Percentiles rank a stretch among this genome's conserved stretches.
Conservation (phyloP, 2,329 filamentous ascomycete genomes). For the Aspergillaceae sp. region DNA sequence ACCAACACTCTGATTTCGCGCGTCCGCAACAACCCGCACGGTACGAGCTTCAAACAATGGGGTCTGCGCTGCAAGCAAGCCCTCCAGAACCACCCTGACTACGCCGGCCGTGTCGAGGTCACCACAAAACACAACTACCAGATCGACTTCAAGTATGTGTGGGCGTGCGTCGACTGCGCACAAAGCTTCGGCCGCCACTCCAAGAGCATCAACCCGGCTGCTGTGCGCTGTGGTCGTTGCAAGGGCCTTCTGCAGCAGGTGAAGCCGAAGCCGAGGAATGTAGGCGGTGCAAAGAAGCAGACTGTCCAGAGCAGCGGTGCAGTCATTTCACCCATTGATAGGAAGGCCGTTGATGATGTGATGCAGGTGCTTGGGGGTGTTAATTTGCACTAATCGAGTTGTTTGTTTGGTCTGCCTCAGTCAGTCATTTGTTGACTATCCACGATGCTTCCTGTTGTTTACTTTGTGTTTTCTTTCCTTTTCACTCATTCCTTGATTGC, state of each 20-base stretch:
- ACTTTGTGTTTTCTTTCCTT: background rate
- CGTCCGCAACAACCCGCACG: slow-evolving; percentile 69
- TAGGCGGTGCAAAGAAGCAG: slow-evolving; percentile 20
- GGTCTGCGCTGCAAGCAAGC: slow-evolving; percentile 31
- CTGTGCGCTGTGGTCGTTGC: slow-evolving; percentile 71
- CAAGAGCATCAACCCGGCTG: slow-evolving; percentile 66
- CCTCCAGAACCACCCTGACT: slow-evolving; percentile 43
- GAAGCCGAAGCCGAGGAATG: slow-evolving; percentile 61
- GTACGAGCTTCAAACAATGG: slow-evolving; percentile 74
- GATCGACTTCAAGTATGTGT: slow-evolving; percentile 88
- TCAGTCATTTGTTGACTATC: background rate
- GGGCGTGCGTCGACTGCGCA: slow-evolving; percentile 64
- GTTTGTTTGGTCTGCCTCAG: background rate
- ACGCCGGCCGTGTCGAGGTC: slow-evolving; percentile 56
- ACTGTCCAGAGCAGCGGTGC: background rate
- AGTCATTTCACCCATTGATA: background rate
- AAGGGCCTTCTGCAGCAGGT: slow-evolving; percentile 63
- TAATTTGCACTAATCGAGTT: background rate
- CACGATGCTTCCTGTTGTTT: background rate
- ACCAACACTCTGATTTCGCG: slow-evolving; percentile 82
- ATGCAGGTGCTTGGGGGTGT: slow-evolving; percentile 5
- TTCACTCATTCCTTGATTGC: background rate
- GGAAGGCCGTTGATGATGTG: slow-evolving; percentile 4
- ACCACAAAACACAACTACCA: slow-evolving; percentile 85
- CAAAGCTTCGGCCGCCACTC: slow-evolving; percentile 74